phyloP scores from a whole-genome alignment of 139 green algal genomes.

The Nannochloris sp. region DNA sequence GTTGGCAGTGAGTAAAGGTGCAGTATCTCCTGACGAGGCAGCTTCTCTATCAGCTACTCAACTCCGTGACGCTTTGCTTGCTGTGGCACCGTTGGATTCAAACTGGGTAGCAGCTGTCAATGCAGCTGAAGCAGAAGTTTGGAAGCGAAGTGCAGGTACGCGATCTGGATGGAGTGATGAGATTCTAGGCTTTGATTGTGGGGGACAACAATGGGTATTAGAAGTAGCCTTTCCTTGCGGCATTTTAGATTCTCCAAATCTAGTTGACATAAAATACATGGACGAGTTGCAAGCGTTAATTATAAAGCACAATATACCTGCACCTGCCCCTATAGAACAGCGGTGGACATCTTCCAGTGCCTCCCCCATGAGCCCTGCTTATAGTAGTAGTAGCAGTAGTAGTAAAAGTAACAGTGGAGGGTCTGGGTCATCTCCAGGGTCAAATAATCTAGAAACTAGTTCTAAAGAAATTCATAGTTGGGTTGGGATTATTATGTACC shows the following conservation, averaged over 20 bases:
- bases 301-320: constrained; percentile 56
- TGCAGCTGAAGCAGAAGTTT: constrained; percentile 82
- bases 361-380: constrained; percentile 67
- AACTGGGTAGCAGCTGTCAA: constrained; percentile 82
- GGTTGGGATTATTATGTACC: constrained; percentile 99
- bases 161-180: constrained; percentile 79
- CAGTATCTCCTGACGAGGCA: not conserved
- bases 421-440: not conserved
- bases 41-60: constrained; percentile 46
- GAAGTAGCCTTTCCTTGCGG: constrained; percentile 73
- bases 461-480: constrained; percentile 56
- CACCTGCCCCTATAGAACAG: constrained; percentile 91
- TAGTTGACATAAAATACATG: constrained; percentile 60
- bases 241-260: constrained; percentile 22
- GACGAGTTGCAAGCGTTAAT: constrained; percentile 74
- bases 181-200: constrained; percentile 97
- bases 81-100: constrained; percentile 53
- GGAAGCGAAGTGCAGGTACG: constrained; percentile 46
- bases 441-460: no score
- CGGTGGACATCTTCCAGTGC: constrained; percentile 73
- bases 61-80: constrained; percentile 79
- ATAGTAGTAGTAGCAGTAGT: constrained; percentile 8
- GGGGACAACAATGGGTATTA: constrained; percentile 95
- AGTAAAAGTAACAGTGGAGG: not conserved
- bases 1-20: not conserved